A percentile compares a stretch with the other conserved stretches of the same genome.
These are phyloP conservation scores for Candida ovalis DNA, from an alignment of 805 yeast genomes.

Conservation along the genomic window DNA sequence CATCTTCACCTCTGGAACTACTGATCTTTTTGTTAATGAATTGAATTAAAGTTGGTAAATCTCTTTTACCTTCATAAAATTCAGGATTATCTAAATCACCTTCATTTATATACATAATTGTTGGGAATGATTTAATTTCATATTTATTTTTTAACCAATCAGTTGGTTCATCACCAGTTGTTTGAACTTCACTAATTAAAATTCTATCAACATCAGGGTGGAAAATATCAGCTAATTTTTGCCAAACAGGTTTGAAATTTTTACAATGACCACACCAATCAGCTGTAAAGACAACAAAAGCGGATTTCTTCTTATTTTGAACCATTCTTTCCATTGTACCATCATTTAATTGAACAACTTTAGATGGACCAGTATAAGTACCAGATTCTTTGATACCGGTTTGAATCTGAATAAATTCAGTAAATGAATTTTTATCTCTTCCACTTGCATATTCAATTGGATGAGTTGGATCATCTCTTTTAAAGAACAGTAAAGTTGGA, in stretches of 20 bases:
- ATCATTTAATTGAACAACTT: slow-evolving; percentile 26
- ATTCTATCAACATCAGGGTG: slow-evolving; percentile 37
- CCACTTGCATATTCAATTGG: slow-evolving; percentile 56
- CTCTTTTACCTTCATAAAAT: slow-evolving; percentile 40
- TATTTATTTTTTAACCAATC: slow-evolving; percentile 38
- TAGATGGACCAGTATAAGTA: slow-evolving; percentile 10
- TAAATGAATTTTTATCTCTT: slow-evolving; percentile 47
- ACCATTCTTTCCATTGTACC: slow-evolving; percentile 26
- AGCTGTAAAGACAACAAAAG: slow-evolving; percentile 55
- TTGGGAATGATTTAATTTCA: slow-evolving; percentile 47
- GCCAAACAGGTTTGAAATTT: slow-evolving; percentile 48
- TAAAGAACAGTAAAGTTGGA: slow-evolving; percentile 61
- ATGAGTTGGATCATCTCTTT: slow-evolving; percentile 41
- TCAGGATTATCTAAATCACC: slow-evolving; percentile 34
- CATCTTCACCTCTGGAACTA: slow-evolving; percentile 38
- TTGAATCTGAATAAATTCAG: slow-evolving; percentile 42
- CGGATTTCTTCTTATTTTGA: slow-evolving; percentile 35
- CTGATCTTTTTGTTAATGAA: slow-evolving; percentile 46
- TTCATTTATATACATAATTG: slow-evolving; percentile 45
- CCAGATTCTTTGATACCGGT: slow-evolving; percentile 31
- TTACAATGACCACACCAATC: slow-evolving; percentile 61
- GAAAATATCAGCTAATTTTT: slow-evolving; percentile 44
- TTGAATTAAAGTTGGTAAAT: slow-evolving; percentile 41
- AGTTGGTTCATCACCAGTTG: slow-evolving; percentile 42
- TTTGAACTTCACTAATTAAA: slow-evolving; percentile 44